These are phyloP conservation scores for Pythium sukuiense DNA, from an alignment of 352 stramenopile species.

Conservation along the genomic window DNA sequence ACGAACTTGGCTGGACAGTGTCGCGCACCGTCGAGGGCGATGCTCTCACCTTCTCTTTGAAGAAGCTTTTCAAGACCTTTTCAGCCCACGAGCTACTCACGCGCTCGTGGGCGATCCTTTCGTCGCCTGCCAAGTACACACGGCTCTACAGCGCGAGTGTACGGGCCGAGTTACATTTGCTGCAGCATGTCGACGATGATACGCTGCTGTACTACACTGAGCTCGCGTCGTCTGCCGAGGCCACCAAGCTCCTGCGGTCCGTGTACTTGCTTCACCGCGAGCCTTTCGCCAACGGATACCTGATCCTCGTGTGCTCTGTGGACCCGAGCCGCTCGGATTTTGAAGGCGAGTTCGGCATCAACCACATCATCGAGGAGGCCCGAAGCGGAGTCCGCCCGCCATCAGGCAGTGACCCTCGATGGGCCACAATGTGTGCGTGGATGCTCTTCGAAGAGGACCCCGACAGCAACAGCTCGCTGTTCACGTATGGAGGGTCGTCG, in stretches of 20 bases:
- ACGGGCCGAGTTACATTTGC: slow-evolving; percentile 1
- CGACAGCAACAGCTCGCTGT: background rate
- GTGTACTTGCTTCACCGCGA: slow-evolving; percentile 9
- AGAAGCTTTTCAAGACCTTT: background rate
- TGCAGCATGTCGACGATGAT: slow-evolving; percentile 14
- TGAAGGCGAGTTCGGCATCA: slow-evolving; percentile 1
- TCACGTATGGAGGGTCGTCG: background rate
- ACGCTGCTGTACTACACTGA: slow-evolving; percentile 14
- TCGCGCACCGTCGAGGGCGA: background rate
- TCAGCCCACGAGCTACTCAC: slow-evolving; percentile 3
- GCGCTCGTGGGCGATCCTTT: slow-evolving; percentile 9
- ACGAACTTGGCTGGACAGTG: background rate
- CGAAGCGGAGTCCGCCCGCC: background rate
- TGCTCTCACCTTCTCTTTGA: background rate
- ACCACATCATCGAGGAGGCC: background rate
- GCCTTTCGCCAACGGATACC: background rate
- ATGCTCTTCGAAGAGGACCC: slow-evolving; percentile 4
- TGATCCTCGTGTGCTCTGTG: slow-evolving; percentile 14
- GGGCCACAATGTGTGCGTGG: slow-evolving; percentile 9
- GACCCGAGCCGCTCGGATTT: background rate
- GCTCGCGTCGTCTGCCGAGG: background rate
- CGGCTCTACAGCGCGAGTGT: slow-evolving; percentile 6
- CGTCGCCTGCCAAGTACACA: slow-evolving; percentile 3
- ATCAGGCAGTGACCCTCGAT: background rate
- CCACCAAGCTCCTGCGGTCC: background rate